Base-by-base conservation (phyloP, 345 rosid species). In the Rhodamnia argentea region DNA sequence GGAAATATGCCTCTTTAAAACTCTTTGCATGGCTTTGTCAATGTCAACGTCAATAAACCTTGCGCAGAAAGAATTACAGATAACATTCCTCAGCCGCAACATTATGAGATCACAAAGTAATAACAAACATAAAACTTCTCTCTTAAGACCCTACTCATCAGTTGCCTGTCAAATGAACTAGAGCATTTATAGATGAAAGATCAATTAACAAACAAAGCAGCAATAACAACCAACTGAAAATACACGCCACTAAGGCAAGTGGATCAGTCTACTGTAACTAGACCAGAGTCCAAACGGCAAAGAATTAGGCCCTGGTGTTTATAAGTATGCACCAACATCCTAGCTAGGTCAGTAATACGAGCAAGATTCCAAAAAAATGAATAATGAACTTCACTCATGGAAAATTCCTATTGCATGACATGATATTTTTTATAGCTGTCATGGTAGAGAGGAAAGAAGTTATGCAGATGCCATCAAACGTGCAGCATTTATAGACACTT, bases 11-110 rank as follows among this genome's bases (percentile, higher is more conserved):
- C 98, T 88, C 70, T 87, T 90, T 78, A 94, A 84, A 86, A 98
- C 98, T 40, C 99, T 93, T 42, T 92, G 90, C 98, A 96, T 98
- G 59, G 97, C 92, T 23, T 85, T 91, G 74, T 94, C 96, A 10
- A 95, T 92, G 88, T 96, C 94, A 59, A 94, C 92, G 54, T 96
- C 98, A 83, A 96, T 91, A 88, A 96, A 94, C 98, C 98, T 95
- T 87, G 70, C 70, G 54, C 84, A 84, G 29, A 84, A 54, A 27
- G 52, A 32, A 51, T 55, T 26, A n/a, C 44, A 87, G 37, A 37
- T 37, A 70, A 70, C 81, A 70, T 70, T 70, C 78, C 47, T 70
- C 47, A 70, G 78, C 78, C 13, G 13, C 78, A 70, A 70, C 78
- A 70, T 0, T 32, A 70, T 22, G 47, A 70, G 47, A 70, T 70